Base-by-base conservation (phyloP, 441 rosid genomes). In the Mallotus repandus region DNA sequence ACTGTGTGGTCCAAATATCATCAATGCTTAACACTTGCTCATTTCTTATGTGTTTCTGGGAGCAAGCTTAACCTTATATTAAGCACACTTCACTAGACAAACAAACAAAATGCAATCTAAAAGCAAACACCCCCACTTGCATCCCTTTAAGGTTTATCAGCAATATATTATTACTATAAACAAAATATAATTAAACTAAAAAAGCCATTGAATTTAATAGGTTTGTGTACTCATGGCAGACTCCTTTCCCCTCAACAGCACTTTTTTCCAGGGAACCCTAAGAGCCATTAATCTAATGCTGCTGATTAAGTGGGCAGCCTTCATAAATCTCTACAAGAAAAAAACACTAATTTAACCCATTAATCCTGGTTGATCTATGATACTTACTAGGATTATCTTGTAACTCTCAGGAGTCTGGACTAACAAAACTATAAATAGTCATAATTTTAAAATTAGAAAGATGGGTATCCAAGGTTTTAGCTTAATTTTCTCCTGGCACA, bases 381-480 rank as follows among this genome's bases (percentile, higher is more conserved):
- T 53, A 19, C 2, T 15, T 25, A 9, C 3, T 10, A 68, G 61
- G 71, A 8, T 68, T 18, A 68, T 35, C 16, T 35, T n/a, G 71
- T 54, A 29, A 16, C 54, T 68, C 29, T 29, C 32, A 29, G 32
- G 32, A 29, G 32, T 10, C 13, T 67, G 60, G 54, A 29, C 8
- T 66, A 66, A 66, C 25, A 43, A 8, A 63, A 32, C 9, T 35
- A 5, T 16, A 7, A 43, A 4, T 60, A 21, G 21, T 22, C 53
- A 38, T 78, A 57, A 70, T 29, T 78, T 76, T 67, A 81, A 68
- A 66, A 70, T 55, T 43, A 68, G 78, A 77, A 69, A 72, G 72
- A 80, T 41, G 0, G 87, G 91, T 58, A 88, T 88, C 89, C 89
- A 74, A 86, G 84, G 88, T 79, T 77, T 76, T 70, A 75, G 81